phyloP scores from a whole-genome alignment of 2,329 filamentous ascomycete genomes.

The Fusarium gaditjirri region DNA sequence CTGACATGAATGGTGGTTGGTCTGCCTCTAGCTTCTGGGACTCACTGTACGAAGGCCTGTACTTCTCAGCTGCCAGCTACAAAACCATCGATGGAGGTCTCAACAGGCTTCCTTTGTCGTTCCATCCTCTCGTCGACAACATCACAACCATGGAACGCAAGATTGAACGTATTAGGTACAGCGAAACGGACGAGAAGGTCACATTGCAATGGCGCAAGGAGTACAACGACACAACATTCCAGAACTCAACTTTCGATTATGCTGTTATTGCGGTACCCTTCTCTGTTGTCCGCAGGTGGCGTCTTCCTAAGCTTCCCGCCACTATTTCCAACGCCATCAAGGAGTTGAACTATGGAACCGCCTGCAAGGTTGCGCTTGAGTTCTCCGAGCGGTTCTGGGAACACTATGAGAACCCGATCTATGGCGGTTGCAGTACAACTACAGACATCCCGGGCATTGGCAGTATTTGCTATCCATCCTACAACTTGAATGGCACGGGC shows the following conservation, averaged over 20 bases:
- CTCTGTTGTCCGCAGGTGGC: conserved; percentile 6
- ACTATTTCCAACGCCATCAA: conserved; percentile 18
- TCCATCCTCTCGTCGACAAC: conserved; percentile 4
- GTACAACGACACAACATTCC: conserved; percentile 9
- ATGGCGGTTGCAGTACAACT: not conserved
- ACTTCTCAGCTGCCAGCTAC: conserved; percentile 2
- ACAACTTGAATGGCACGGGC: not conserved
- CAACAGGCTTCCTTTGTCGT: not conserved
- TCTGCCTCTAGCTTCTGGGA: not conserved
- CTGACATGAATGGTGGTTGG: conserved; percentile 1
- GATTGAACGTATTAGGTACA: conserved; percentile 1
- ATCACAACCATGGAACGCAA: conserved; percentile 8
- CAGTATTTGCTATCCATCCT: conserved; percentile 3
- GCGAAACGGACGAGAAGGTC: not conserved
- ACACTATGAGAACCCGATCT: conserved; percentile 10
- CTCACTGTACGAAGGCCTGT: not conserved
- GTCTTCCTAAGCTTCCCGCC: not conserved
- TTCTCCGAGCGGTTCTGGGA: conserved; percentile 18
- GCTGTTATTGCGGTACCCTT: not conserved
- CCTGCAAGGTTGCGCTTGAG: conserved; percentile 9
- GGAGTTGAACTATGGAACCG: not conserved
- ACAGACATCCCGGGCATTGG: not conserved
- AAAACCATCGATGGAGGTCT: conserved; percentile 7
- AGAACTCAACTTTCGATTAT: conserved; percentile 6
- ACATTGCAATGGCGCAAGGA: not conserved